Percentiles rank a stretch among this genome's conserved stretches.
Evolutionary conservation across 2,329 filamentous ascomycete species (phyloP).

Genomic region (Hymenoscyphus linearis): DNA sequence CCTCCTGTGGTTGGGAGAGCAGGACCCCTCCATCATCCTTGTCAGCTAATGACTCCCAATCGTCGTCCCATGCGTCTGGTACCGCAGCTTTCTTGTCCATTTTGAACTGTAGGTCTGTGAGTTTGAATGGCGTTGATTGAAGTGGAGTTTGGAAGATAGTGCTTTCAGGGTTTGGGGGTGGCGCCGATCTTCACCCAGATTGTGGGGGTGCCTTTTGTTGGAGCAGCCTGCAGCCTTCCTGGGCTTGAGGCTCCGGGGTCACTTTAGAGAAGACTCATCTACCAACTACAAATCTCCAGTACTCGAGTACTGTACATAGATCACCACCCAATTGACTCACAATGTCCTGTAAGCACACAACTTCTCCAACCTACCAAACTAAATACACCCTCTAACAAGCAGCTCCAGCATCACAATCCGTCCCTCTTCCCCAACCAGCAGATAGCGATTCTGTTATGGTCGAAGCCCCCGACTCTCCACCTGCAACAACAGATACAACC

Average conservation of each 20-base stretch:
- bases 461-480: slow-evolving; percentile 28
- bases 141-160: not conserved
- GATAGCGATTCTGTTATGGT: slow-evolving; percentile 18
- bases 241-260: not conserved
- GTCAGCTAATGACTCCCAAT: slow-evolving; percentile 81
- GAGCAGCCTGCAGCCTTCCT: not conserved
- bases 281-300: too few relatives aligned
- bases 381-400: not conserved
- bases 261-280: too few relatives aligned
- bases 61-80: slow-evolving; percentile 81
- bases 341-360: slow-evolving; percentile 23
- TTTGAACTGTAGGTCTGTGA: slow-evolving; percentile 3
- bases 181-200: not conserved
- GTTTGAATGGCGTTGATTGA: not conserved
- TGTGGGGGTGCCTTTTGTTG: not conserved
- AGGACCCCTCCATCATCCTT: slow-evolving; percentile 33
- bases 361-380: not conserved
- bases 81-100: slow-evolving; percentile 40
- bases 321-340: not conserved
- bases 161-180: not conserved
- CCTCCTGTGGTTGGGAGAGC: slow-evolving; percentile 13
- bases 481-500: slow-evolving; percentile 3
- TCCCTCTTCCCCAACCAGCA: slow-evolving; percentile 2
- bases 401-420: not conserved
- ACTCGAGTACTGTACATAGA: too few relatives aligned